A percentile compares a stretch with the other conserved stretches of the same genome.
Conservation (phyloP, 805 yeast species). For the Teunomyces gatunensis region DNA sequence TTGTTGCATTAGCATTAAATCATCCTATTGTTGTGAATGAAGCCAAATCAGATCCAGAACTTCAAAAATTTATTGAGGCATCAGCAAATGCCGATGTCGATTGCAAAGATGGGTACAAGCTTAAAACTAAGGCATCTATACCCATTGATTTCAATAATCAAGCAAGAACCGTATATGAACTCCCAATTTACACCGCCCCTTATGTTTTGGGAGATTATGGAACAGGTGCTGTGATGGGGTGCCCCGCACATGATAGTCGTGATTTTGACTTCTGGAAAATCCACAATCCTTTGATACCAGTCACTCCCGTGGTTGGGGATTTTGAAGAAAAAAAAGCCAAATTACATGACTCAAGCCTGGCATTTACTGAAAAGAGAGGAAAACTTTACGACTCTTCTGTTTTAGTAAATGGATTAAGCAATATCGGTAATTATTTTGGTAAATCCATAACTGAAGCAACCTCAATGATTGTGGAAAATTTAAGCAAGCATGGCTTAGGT, state of each 20-base stretch:
- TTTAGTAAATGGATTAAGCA: conserved; percentile 23
- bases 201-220: conserved; percentile 85
- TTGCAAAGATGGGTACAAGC: conserved; percentile 53
- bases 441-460: conserved; percentile 51
- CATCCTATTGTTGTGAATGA: conserved; percentile 57
- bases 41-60: conserved; percentile 34
- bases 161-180: conserved; percentile 11
- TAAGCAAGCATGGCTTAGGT: conserved; percentile 46
- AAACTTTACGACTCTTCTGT: conserved; percentile 27
- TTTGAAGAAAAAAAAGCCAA: conserved; percentile 12
- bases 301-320: conserved; percentile 48
- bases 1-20: conserved; percentile 69
- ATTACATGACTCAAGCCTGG: conserved; percentile 35
- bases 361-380: conserved; percentile 51
- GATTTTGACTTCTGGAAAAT: conserved; percentile 78
- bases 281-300: conserved; percentile 49
- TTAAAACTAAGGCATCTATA: conserved; percentile 47
- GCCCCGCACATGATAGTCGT: conserved; percentile 89
- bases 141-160: conserved; percentile 52
- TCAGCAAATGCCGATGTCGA: conserved; percentile 37
- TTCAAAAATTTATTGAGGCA: conserved; percentile 51
- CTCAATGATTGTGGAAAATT: conserved; percentile 36
- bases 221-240: conserved; percentile 96
- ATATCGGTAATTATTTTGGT: conserved; percentile 47
- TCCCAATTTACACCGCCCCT: conserved; percentile 89